phyloP scores from a whole-genome alignment of 2,329 filamentous ascomycete species.

The Penicillium paneum region DNA sequence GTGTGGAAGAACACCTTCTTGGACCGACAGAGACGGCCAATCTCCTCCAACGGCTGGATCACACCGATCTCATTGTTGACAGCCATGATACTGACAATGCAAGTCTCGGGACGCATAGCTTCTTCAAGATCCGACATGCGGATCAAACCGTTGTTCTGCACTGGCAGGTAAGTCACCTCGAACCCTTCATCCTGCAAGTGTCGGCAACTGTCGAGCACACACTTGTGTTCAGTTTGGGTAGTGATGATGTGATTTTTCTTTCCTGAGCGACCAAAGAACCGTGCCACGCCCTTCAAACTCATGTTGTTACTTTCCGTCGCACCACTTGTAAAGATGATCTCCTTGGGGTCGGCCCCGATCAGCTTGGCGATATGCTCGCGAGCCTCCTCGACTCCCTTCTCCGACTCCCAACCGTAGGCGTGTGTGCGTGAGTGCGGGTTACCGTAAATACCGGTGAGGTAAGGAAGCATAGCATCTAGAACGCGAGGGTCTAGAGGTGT shows the following conservation, averaged over 20 bases:
- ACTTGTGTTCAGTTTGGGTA: constrained; percentile 97
- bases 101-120: constrained; percentile 86
- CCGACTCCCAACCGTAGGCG: constrained; percentile 97
- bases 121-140: constrained; percentile 79
- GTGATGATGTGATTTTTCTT: constrained; percentile 99
- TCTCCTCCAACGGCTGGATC: constrained; percentile 92
- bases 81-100: constrained; percentile 93
- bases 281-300: constrained; percentile 96
- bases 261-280: constrained; percentile 86
- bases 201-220: constrained; percentile 92
- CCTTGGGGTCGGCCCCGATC: constrained; percentile 92
- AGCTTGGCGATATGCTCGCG: constrained; percentile 77
- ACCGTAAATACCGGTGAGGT: constrained; percentile 86
- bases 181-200: constrained; percentile 97
- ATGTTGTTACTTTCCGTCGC: constrained; percentile 99
- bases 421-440: constrained; percentile 97
- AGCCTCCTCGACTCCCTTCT: constrained; percentile 86
- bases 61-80: constrained; percentile 99
- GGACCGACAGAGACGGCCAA: constrained; percentile 83
- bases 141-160: constrained; percentile 81
- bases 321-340: constrained; percentile 98
- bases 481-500: constrained; percentile 93
- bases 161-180: constrained; percentile 93
- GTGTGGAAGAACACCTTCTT: constrained; percentile 99
- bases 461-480: constrained; percentile 94